Percentiles rank a stretch among this genome's conserved stretches.
These are phyloP conservation scores for Melanopsichium pennsylvanicum DNA, from an alignment of 1,284 basidiomycete genomes.

Conservation along the genomic window DNA sequence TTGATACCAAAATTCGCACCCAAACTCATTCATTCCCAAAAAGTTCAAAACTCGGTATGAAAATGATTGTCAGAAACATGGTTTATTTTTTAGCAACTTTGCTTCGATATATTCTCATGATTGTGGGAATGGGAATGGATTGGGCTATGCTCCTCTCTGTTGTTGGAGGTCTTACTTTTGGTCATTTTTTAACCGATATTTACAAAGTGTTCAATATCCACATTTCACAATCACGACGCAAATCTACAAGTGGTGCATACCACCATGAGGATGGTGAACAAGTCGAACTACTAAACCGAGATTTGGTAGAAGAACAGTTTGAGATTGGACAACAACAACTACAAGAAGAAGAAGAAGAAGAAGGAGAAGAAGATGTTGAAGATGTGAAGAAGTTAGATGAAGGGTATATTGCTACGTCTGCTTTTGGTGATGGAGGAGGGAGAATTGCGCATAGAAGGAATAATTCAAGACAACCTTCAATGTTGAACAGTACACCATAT, in stretches of 20 bases:
- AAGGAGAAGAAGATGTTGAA: not conserved
- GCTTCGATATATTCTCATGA: slow-evolving; percentile 36
- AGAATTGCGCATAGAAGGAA: not conserved
- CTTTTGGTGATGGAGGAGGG: not conserved
- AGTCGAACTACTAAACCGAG: not conserved
- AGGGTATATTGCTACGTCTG: not conserved
- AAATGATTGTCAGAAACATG: not conserved
- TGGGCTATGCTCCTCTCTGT: slow-evolving; percentile 26
- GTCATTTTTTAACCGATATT: slow-evolving; percentile 10
- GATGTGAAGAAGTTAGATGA: not conserved
- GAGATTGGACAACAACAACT: too few species aligned
- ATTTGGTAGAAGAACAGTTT: not conserved
- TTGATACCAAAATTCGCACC: too few species aligned
- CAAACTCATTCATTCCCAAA: not conserved
- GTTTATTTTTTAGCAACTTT: slow-evolving; percentile 21
- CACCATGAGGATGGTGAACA: too few species aligned
- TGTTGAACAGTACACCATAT: too few species aligned
- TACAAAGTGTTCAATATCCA: not conserved
- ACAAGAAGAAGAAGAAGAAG: not conserved
- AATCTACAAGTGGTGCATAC: too few species aligned
- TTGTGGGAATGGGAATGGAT: slow-evolving; percentile 44
- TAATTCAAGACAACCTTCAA: not conserved
- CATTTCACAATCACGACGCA: too few species aligned
- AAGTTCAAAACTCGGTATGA: too few species aligned
- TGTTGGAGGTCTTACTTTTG: slow-evolving; percentile 11